Evolutionary conservation across 805 yeast genomes (phyloP).

Genomic region (Myxozyma monticola): DNA sequence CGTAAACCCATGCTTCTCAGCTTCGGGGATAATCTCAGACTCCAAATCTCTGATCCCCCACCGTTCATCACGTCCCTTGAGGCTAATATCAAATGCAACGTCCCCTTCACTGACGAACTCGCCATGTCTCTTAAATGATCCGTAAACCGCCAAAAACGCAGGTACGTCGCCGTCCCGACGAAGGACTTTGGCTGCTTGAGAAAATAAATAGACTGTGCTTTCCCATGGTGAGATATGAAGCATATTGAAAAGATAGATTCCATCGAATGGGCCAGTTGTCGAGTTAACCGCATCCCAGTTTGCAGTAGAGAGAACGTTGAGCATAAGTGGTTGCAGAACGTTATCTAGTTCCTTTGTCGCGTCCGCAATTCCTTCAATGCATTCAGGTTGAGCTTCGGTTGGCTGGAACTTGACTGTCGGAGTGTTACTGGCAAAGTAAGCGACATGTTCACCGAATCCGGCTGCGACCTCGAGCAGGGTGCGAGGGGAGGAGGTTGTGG

Average conservation of each 20-base stretch:
- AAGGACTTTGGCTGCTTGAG: slow-evolving; percentile 11
- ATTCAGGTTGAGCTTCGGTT: slow-evolving; percentile 28
- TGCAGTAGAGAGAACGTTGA: slow-evolving; percentile 15
- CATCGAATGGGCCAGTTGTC: slow-evolving; percentile 13
- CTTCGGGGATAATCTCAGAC: slow-evolving; percentile 24
- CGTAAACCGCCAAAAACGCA: slow-evolving; percentile 24
- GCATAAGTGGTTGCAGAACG: slow-evolving; percentile 10
- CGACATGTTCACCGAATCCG: slow-evolving; percentile 29
- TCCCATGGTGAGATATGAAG: slow-evolving; percentile 28
- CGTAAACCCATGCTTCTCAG: slow-evolving; percentile 22
- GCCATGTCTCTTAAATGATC: slow-evolving; percentile 26
- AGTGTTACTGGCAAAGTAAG: slow-evolving; percentile 19
- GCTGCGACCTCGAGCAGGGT: slow-evolving; percentile 22
- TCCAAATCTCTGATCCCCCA: slow-evolving; percentile 31
- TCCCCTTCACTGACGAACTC: slow-evolving; percentile 26
- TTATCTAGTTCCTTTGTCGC: slow-evolving; percentile 4
- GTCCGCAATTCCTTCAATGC: slow-evolving; percentile 23
- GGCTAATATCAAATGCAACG: slow-evolving; percentile 15
- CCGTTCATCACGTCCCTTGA: slow-evolving; percentile 21
- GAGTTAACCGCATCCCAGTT: slow-evolving; percentile 15
- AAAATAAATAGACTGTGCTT: slow-evolving; percentile 14
- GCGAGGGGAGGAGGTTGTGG: neutral
- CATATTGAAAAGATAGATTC: slow-evolving; percentile 26
- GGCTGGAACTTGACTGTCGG: slow-evolving; percentile 24
- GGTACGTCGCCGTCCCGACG: neutral